phyloP scores from a whole-genome alignment of 1,284 basidiomycete genomes.

The Schizophyllum amplum region DNA sequence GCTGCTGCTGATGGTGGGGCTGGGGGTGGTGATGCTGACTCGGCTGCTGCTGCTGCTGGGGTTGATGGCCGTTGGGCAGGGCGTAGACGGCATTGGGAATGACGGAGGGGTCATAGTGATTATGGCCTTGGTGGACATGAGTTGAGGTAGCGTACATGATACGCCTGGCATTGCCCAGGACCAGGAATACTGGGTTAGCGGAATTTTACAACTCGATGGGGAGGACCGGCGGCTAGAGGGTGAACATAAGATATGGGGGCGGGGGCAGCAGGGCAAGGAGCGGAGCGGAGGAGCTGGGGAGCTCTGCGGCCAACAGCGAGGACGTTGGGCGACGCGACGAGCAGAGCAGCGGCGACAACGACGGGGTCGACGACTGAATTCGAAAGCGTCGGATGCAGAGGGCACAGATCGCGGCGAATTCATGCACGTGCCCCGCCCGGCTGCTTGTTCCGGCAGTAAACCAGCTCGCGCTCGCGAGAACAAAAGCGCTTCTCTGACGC shows the following conservation, averaged over 20 bases:
- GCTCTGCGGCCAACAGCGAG: not conserved
- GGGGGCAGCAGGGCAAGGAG: not conserved
- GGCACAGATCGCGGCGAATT: too few relatives aligned
- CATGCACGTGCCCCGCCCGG: too few relatives aligned
- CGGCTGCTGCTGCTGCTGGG: slow-evolving; percentile 11
- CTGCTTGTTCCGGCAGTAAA: too few relatives aligned
- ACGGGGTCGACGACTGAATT: too few relatives aligned
- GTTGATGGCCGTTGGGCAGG: slow-evolving; percentile 19
- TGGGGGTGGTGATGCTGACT: slow-evolving; percentile 13
- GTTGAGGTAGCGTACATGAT: slow-evolving; percentile 54
- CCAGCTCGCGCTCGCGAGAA: too few relatives aligned
- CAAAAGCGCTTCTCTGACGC: too few relatives aligned
- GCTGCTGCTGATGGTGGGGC: slow-evolving; percentile 21
- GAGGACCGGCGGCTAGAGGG: too few relatives aligned
- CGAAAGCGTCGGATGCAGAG: too few relatives aligned
- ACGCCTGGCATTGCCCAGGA: slow-evolving; percentile 47
- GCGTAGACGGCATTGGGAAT: slow-evolving; percentile 23
- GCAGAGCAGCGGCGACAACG: too few relatives aligned
- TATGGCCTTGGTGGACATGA: slow-evolving; percentile 45
- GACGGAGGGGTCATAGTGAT: slow-evolving; percentile 26
- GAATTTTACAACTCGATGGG: not conserved
- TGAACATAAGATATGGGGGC: not conserved
- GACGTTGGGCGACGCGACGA: not conserved
- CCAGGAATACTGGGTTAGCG: slow-evolving; percentile 12
- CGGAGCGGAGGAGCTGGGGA: not conserved